phyloP scores from a whole-genome alignment of 768 basidiomycete genomes.

The Nidularia pulvinata region DNA sequence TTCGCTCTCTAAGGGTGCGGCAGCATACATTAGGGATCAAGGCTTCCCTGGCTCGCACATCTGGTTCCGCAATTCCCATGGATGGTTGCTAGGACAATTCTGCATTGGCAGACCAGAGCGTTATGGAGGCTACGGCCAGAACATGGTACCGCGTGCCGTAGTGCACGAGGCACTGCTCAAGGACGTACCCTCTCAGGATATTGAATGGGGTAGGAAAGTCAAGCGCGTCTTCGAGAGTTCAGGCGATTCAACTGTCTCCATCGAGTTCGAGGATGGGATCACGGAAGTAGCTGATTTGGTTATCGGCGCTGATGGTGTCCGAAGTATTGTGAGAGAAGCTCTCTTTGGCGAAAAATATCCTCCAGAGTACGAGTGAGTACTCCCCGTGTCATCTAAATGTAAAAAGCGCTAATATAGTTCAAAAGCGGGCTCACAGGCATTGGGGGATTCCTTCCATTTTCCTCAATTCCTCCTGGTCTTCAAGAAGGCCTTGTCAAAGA shows the following conservation, averaged over 20 bases:
- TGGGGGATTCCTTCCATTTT: conserved; percentile 33
- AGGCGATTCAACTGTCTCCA: too few species aligned
- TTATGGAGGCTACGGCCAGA: conserved; percentile 23
- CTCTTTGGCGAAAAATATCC: conserved; percentile 21
- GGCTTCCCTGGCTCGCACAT: conserved; percentile 19
- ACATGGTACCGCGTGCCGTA: conserved; percentile 27
- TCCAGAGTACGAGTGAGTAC: conserved; percentile 14
- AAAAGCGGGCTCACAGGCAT: conserved; percentile 30
- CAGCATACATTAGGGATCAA: conserved; percentile 22
- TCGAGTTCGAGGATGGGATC: conserved; percentile 25
- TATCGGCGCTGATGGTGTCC: conserved; percentile 37
- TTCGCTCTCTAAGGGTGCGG: conserved; percentile 21
- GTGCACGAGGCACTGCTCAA: conserved; percentile 30
- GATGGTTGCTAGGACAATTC: conserved; percentile 25
- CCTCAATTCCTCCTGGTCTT: conserved; percentile 19
- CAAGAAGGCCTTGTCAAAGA: conserved; percentile 22
- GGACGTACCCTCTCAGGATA: conserved; percentile 19
- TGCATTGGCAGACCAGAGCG: conserved; percentile 21
- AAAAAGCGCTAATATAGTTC: not conserved
- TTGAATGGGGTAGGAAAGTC: conserved; percentile 27
- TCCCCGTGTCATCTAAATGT: not conserved
- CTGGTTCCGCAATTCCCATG: conserved; percentile 30
- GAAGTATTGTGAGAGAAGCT: conserved; percentile 29
- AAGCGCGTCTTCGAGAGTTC: too few species aligned
- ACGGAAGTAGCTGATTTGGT: conserved; percentile 31